Base-by-base conservation (phyloP, 805 yeast species). In the Lipomyces orientalis region DNA sequence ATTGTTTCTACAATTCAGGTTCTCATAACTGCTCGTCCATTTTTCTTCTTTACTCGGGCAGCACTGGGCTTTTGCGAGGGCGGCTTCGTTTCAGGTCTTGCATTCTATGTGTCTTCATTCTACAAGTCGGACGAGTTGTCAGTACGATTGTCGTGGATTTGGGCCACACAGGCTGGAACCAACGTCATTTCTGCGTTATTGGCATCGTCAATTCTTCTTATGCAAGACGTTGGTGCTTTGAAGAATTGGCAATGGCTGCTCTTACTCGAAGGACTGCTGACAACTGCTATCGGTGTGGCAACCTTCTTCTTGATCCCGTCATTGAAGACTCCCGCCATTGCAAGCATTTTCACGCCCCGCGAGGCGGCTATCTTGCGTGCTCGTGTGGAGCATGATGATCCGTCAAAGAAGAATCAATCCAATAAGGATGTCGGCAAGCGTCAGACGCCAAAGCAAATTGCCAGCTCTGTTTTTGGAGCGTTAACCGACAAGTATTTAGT, bases 221-320 rank as follows among this genome's bases (percentile, higher is more conserved):
- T 88, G 78, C 78, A 37, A 22, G 37, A 62, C 52, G 69, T 62
- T 25, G 66, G 66, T 19, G 7, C 43, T 12, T 79, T 76, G 76
- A 77, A 12, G 88, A 89, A 37, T 35, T 89, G 92, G 93, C 81
- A 84, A 65, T 89, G 89, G 87, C 78, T 89, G 25, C 88, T 89
- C 70, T 74, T 89, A 22, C 80, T 89, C 63, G 74, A 71, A 49
- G 93, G 93, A 5, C 62, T 83, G 5, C 72, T 87, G 58, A 87
- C 92, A 1, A 75, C 88, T 4, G 46, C 74, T 0, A 81, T 89
- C 70, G 92, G 91, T 2, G 46, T 86, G 29, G 71, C 74, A 3
- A 76, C 84, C 1, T 84, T 79, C 71, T 83, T 81, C 71, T 33
- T 65, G 9, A 64, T 68, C 22, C 71, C 71, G 14, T 68, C 71